Percentiles rank a stretch among this genome's conserved stretches.
Evolutionary conservation across 306 rosid genomes (phyloP).

Genomic region (Rosa multiflora): DNA sequence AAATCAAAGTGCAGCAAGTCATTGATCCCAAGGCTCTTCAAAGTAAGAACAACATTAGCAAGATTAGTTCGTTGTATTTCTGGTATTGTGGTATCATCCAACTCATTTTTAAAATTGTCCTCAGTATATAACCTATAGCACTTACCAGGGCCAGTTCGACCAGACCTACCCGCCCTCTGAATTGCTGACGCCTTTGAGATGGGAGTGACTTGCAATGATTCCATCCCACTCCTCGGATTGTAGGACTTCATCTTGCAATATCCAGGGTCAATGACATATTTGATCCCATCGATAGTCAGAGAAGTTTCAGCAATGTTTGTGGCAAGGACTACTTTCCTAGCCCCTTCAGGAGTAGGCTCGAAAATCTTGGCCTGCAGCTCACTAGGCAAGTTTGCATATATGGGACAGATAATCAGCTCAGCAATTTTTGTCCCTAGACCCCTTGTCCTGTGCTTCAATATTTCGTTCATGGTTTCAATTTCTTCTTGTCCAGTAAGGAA

Average conservation of each 20-base stretch:
- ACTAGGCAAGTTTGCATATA: slow-evolving; percentile 86
- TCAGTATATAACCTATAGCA: slow-evolving; percentile 86
- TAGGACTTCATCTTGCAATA: slow-evolving; percentile 67
- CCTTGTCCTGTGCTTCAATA: slow-evolving; percentile 68
- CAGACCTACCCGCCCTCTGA: slow-evolving; percentile 88
- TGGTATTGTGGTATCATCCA: slow-evolving; percentile 74
- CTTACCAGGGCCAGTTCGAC: slow-evolving; percentile 92
- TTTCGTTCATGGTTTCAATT: slow-evolving; percentile 86
- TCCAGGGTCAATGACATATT: slow-evolving; percentile 92
- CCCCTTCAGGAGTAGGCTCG: slow-evolving; percentile 92
- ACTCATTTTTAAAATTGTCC: slow-evolving; percentile 54
- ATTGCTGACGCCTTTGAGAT: slow-evolving; percentile 88
- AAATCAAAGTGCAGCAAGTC: slow-evolving; percentile 78
- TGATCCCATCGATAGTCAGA: slow-evolving; percentile 90
- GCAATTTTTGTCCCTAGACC: slow-evolving; percentile 88
- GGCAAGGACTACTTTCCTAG: slow-evolving; percentile 89
- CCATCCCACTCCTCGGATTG: slow-evolving; percentile 94
- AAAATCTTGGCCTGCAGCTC: slow-evolving; percentile 85
- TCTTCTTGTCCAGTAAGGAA: slow-evolving; percentile 97
- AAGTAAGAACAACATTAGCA: slow-evolving; percentile 76
- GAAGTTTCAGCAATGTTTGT: slow-evolving; percentile 97
- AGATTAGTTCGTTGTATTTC: slow-evolving; percentile 94
- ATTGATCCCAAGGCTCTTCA: slow-evolving; percentile 84
- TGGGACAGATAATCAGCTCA: slow-evolving; percentile 87
- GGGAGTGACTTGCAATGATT: slow-evolving; percentile 74